Base-by-base conservation (phyloP, 331 rosid genomes). In the Spiraea crenata region DNA sequence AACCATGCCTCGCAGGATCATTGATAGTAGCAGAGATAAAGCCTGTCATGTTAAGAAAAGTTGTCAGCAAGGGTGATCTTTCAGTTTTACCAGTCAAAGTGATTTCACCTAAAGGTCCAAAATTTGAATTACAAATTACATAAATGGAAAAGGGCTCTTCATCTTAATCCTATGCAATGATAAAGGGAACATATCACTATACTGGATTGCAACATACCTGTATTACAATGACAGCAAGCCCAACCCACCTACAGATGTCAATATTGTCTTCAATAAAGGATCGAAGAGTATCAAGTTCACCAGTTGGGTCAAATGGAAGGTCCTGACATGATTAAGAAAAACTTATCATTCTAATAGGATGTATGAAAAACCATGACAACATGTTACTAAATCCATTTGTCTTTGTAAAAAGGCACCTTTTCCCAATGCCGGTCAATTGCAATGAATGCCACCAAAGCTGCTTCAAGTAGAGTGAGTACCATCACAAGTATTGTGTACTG, bases 231-330 rank as follows among this genome's bases (percentile, higher is more conserved):
- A 89, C 96, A 40, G 65, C 11, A 45, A 91, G 73, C 65, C 96
- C 98, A 46, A 83, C 83, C 98, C 99, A 95, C 82, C 73, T 78
- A 80, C 89, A 95, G 65, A 89, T 70, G 61, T 89, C 96, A 56
- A 48, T 71, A 74, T 95, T 91, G 25, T 86, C 87, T 78, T 81
- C 82, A 71, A 95, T 78, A 82, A 87, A 95, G 40, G 82, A 63
- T 69, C 75, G 81, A 71, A 95, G 84, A 79, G 74, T 79, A 4
- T 86, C 86, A 60, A 95, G 85, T 76, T 88, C 83, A 45, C 98
- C 96, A 5, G 98, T 95, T 9, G 96, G 89, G 79, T 95, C 96
- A 16, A 76, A 19, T 34, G 99, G 99, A 81, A 95, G 66, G 82
- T 91, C 96, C 98, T 95, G 79, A 69, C 54, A 79, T 72, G 42